Evolutionary conservation across 768 basidiomycete species (phyloP).

Genomic region (Rhodotorula diobovata): DNA sequence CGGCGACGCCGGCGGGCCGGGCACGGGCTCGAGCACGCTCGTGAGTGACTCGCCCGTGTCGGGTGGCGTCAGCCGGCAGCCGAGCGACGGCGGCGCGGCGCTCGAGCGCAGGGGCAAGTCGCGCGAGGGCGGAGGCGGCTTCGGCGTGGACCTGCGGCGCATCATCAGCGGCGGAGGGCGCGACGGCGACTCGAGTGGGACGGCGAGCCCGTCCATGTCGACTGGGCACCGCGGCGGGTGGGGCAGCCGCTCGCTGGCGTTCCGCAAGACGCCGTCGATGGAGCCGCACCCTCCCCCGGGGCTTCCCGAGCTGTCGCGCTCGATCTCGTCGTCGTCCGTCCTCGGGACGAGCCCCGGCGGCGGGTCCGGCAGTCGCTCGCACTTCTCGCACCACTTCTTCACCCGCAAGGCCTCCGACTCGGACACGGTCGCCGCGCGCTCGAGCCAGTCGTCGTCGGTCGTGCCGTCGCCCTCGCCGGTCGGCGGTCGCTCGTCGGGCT

Average conservation of each 20-base stretch:
- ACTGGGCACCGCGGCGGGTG: constrained; percentile 6
- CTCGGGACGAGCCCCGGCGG: background rate
- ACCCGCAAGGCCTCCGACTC: background rate
- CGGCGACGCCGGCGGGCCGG: constrained; percentile 3
- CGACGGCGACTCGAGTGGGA: background rate
- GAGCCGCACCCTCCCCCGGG: constrained; percentile 6
- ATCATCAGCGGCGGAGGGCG: constrained; percentile 24
- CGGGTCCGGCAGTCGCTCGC: background rate
- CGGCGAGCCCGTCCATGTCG: background rate
- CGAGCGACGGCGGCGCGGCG: constrained; percentile 27
- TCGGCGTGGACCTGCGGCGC: constrained; percentile 29
- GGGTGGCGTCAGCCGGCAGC: constrained; percentile 31
- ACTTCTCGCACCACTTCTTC: constrained; percentile 11
- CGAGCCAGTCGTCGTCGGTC: background rate
- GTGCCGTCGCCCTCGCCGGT: background rate
- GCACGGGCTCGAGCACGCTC: background rate
- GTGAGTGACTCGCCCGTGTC: constrained; percentile 18
- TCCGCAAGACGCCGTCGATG: background rate
- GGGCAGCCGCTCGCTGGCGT: constrained; percentile 19
- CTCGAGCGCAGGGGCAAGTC: constrained; percentile 3
- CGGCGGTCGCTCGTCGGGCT: background rate
- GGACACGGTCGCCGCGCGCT: background rate
- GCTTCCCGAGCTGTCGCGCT: constrained; percentile 22
- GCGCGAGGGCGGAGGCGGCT: background rate
- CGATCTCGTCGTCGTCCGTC: constrained; percentile 29